phyloP scores from a whole-genome alignment of 495 filamentous ascomycete genomes.

The Aspergillus haitiensis region DNA sequence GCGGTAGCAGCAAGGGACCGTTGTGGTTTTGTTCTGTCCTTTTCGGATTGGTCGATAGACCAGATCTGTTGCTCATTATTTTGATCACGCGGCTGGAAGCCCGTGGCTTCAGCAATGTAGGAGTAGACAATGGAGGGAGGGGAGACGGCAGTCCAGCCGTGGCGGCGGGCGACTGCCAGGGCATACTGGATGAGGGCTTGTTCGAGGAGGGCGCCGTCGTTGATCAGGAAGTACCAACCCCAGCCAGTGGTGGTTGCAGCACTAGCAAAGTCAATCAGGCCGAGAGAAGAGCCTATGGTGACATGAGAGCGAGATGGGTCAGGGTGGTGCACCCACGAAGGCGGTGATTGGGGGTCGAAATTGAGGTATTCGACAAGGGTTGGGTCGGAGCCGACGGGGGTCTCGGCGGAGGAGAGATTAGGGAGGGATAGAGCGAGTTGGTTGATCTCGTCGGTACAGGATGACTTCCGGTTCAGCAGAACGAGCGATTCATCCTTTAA shows the following conservation, averaged over 20 bases:
- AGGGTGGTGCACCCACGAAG: constrained; percentile 48
- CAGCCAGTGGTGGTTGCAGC: constrained; percentile 81
- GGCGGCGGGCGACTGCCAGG: constrained; percentile 61
- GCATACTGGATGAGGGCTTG: constrained; percentile 91
- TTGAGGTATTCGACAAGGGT: constrained; percentile 70
- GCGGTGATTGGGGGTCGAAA: constrained; percentile 58
- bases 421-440: constrained; percentile 76
- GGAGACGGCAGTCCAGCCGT: constrained; percentile 72
- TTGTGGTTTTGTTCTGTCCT: constrained; percentile 59
- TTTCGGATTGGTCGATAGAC: constrained; percentile 65
- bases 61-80: constrained; percentile 92
- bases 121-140: constrained; percentile 91
- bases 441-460: constrained; percentile 65
- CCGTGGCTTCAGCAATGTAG: constrained; percentile 85
- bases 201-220: constrained; percentile 87
- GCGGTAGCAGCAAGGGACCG: constrained; percentile 81
- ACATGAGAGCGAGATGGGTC: constrained; percentile 66
- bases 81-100: constrained; percentile 89
- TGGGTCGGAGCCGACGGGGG: constrained; percentile 67
- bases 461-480: constrained; percentile 60
- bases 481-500: constrained; percentile 65
- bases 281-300: constrained; percentile 76
- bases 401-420: constrained; percentile 76
- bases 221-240: constrained; percentile 94
- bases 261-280: constrained; percentile 79